These are phyloP conservation scores for Jacaranda mimosifolia DNA, from an alignment of 257 asterid species.

Conservation along the genomic window DNA sequence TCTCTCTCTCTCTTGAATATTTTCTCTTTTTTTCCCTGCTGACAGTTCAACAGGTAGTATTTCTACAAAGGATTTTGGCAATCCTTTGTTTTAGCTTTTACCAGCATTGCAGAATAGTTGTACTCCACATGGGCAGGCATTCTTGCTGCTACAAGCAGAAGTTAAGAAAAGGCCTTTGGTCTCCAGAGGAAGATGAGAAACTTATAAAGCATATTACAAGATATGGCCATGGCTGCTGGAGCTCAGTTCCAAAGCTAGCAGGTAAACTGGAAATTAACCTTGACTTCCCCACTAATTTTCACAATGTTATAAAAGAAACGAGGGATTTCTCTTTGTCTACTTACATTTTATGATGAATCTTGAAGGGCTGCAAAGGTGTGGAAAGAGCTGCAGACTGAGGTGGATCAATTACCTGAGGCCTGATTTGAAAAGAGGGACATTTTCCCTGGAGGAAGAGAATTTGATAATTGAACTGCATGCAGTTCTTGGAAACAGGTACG, in stretches of 20 bases:
- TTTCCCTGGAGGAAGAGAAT: conserved; percentile 79
- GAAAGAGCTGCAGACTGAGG: conserved; percentile 85
- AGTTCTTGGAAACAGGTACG: conserved; percentile 81
- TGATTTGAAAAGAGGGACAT: conserved; percentile 86
- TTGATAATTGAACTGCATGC: conserved; percentile 81
- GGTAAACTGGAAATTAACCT: conserved; percentile 43
- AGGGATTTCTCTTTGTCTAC: not conserved
- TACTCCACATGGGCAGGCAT: conserved; percentile 76
- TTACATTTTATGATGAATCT: not conserved
- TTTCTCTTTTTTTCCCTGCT: not conserved
- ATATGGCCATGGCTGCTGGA: conserved; percentile 92
- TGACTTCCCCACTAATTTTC: not conserved
- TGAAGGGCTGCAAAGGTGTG: conserved; percentile 82
- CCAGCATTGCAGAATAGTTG: conserved; percentile 28
- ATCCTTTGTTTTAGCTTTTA: not conserved
- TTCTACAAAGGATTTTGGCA: too few species aligned
- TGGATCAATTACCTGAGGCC: conserved; percentile 94
- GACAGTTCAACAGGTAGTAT: too few species aligned
- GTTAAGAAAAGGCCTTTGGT: conserved; percentile 90
- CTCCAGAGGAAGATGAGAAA: conserved; percentile 93
- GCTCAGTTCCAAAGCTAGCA: conserved; percentile 89
- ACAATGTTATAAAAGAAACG: not conserved
- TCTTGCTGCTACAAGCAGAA: conserved; percentile 89
- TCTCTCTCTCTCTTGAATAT: not conserved
- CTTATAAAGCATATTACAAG: conserved; percentile 73